Base-by-base conservation (phyloP, 805 yeast genomes). In the Candida nitratophila region DNA sequence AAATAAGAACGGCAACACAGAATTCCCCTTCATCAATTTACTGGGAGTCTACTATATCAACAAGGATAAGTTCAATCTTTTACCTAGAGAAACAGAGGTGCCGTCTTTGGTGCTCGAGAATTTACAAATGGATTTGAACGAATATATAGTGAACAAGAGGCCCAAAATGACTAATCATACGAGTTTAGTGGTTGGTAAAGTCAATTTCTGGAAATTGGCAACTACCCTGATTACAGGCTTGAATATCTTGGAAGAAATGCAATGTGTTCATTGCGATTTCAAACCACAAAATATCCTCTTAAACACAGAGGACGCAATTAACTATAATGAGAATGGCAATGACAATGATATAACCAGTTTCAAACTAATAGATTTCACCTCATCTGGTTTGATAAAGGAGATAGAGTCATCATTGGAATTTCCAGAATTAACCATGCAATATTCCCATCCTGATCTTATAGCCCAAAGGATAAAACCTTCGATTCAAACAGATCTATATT, bases 331-430 rank as follows among this genome's bases (percentile, higher is more conserved):
- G n/a, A n/a, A n/a, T 44, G 44, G 67, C 47, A 68, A 69, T 40
- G 59, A 63, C 41, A 61, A 60, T 44, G 50, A 63, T 15, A 52
- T 65, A 17, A 52, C 64, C 24, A 44, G 52, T 17, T 26, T 27
- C n/a, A 69, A 66, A 45, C 49, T 75, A n/a, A 69, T 69, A 27
- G 81, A 76, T 57, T 73, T 76, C 50, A 66, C 78, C 1, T 69
- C 76, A 5, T 64, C 71, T 16, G 50, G 47, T 30, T 42, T 46
- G 21, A 40, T 39, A 45, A 32, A 37, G 7, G 17, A 45, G 39
- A n/a, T 41, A n/a, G 39, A 37, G 49, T 12, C 49, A 34, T 12
- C 57, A n/a, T n/a, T n/a, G n/a, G n/a, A 47, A 33, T 50, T 51
- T 48, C 65, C 56, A 3, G 61, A 54, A 19, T 57, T 61, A 51